These are phyloP conservation scores for Solanum peruvianum DNA, from an alignment of 257 asterid genomes.

Conservation along the genomic window DNA sequence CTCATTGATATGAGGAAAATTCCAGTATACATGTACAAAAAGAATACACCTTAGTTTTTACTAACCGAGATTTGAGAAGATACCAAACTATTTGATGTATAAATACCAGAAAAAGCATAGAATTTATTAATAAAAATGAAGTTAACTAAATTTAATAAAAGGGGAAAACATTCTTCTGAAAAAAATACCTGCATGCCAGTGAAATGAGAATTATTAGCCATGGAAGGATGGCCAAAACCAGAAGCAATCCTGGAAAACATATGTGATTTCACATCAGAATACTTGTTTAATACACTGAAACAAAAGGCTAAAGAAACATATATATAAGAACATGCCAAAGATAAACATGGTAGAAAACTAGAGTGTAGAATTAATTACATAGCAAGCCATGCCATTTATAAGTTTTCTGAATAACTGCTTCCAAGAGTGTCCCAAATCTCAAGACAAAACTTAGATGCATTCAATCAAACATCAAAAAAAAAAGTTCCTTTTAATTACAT, in stretches of 20 bases:
- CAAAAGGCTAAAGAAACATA: not conserved
- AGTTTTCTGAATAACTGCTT: not conserved
- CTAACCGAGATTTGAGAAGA: not conserved
- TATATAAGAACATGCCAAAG: not conserved
- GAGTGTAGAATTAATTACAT: not conserved
- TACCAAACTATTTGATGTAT: not conserved
- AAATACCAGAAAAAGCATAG: not conserved
- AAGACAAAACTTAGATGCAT: not conserved
- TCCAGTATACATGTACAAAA: not conserved
- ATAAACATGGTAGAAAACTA: not conserved
- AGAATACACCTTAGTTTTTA: not conserved
- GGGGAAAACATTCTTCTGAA: not conserved
- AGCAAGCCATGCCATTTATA: not conserved
- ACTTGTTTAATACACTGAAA: not conserved
- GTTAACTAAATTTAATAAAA: not conserved
- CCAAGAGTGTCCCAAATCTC: not conserved
- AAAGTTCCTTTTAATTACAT: not conserved
- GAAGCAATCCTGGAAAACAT: not conserved
- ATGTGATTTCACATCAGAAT: not conserved
- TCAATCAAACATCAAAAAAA: not conserved
- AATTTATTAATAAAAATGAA: not conserved
- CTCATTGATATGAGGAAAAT: not conserved
- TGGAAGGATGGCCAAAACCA: not conserved
- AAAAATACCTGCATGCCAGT: slow-evolving; percentile 28
- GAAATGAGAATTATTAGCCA: slow-evolving; percentile 28